phyloP scores from a whole-genome alignment of 1,284 basidiomycete genomes.

The Stygiomarasmius scandens region DNA sequence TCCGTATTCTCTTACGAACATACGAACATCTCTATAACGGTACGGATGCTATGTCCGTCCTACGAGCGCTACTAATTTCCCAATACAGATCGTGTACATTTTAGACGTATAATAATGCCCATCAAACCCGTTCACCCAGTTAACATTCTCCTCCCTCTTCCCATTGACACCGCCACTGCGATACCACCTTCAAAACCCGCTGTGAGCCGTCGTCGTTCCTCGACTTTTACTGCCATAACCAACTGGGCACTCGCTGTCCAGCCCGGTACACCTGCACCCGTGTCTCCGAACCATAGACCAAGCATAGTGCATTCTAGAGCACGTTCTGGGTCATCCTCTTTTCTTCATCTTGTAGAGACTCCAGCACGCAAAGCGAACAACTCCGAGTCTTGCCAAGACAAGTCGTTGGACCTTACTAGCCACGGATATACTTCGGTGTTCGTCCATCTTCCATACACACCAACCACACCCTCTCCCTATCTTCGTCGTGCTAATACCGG shows the following conservation, averaged over 20 bases:
- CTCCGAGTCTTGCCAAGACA: conserved; percentile 33
- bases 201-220: conserved; percentile 30
- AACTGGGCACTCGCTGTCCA: conserved; percentile 64
- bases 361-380: conserved; percentile 31
- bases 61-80: background rate
- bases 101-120: background rate
- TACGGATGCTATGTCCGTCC: background rate
- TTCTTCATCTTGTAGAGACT: conserved; percentile 44
- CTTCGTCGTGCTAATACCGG: conserved; percentile 13
- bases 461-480: conserved; percentile 39
- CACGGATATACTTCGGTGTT: conserved; percentile 70
- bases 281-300: conserved; percentile 33
- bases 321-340: conserved; percentile 41
- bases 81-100: background rate
- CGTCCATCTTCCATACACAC: conserved; percentile 57
- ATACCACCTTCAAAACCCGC: background rate
- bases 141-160: conserved; percentile 14
- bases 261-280: conserved; percentile 65
- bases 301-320: conserved; percentile 34
- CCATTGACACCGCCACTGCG: background rate
- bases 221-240: conserved; percentile 44
- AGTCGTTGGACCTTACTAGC: conserved; percentile 51
- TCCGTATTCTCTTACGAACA: too few relatives aligned
- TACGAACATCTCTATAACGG: too few relatives aligned
- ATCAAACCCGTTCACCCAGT: conserved; percentile 7